Base-by-base conservation (phyloP, 768 basidiomycete genomes). In the Boletus speciosus region DNA sequence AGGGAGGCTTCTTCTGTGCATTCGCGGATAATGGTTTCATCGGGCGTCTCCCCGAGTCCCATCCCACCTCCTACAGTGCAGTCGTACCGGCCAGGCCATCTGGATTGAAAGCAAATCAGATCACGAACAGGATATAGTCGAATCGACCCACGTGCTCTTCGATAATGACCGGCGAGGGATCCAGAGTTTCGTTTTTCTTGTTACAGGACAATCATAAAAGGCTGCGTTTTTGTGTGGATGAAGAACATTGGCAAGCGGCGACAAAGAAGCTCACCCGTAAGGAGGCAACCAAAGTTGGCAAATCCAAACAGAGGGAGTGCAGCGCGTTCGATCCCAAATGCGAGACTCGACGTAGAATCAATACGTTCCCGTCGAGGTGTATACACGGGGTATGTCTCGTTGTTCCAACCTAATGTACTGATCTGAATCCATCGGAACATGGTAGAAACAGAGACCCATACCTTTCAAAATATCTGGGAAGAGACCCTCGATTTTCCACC, bases 51-150 rank as follows among this genome's bases (percentile, higher is more conserved):
- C 6, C 75, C 73, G 2, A 76, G 63, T 12, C 66, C 72, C 57
- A 78, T 75, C 1, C 76, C 75, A 15, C 77, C 77, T 40, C 74
- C 76, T 19, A 70, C 73, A 3, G 76, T 78, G 27, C 76, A 76
- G 57, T 78, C 77, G 1, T 78, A 71, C 36, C 57, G 59, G 5
- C 76, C 75, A 38, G 65, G 65, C 66, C 66, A 59, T 27, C 65
- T 66, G 32, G 8, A n/a, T 34, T 23, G 31, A 36, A 25, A 29
- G 29, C 2, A 14, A 25, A 7, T 66, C 16, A 44, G n/a, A 31
- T 29, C 27, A 35, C 7, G 27, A 45, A 43, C 21, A 40, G 7
- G 6, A 48, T 4, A 23, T 12, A 5, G 14, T 42, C 12, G 25
- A 16, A 43, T 7, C 15, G 9, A 67, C 73, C 8, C 61, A 76